Evolutionary conservation across 208 protist genomes (phyloP), one percentile per base, ranked within the genome.

Genomic region (Leishmania tarentolae): DNA sequence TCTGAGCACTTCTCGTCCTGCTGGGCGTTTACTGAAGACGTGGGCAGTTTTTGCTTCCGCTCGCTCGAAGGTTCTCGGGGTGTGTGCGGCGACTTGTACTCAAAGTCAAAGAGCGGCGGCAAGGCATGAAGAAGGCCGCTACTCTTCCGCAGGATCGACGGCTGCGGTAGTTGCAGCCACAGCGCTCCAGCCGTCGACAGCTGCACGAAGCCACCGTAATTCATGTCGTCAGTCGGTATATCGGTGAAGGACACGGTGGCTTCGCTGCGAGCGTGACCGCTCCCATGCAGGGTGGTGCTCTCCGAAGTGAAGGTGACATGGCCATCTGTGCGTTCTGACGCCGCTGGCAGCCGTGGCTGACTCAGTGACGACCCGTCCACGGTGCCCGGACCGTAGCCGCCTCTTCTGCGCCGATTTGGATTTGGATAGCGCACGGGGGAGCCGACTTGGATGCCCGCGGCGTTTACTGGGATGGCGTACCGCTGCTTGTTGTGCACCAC

Each of bases 111-210:
- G 21, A 84, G 81, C 2, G 75, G 53, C 46, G 50, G 52, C 19
- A 61, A 28, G 7, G 74, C 47, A 35, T 47, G n/a, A 28, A 46
- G 74, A 56, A 80, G 79, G 75, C 78, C 79, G 61, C 79, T 86
- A 17, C 59, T 50, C 19, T 80, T 83, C 59, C 70, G 69, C 40
- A 86, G 75, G 37, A 86, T 86, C 7, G 83, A 83, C 35, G 52
- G 61, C 50, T 59, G 71, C 71, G 46, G 71, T 40, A 53, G 71
- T 5, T 44, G 31, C n/a, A 4, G 71, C 50, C 24, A 19, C n/a
- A 13, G 66, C 13, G 35, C 52, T 13, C 17, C 2, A 52, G 37
- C 52, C 70, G 42, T 66, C 2, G 31, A 31, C 31, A 9, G 28
- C 6, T 72, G 71, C 52, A 63, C 15, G 8, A 70, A 31, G n/a